These are phyloP conservation scores for Mucor piriformis DNA, from an alignment of 371 early-diverging fungal genomes.

Conservation along the genomic window DNA sequence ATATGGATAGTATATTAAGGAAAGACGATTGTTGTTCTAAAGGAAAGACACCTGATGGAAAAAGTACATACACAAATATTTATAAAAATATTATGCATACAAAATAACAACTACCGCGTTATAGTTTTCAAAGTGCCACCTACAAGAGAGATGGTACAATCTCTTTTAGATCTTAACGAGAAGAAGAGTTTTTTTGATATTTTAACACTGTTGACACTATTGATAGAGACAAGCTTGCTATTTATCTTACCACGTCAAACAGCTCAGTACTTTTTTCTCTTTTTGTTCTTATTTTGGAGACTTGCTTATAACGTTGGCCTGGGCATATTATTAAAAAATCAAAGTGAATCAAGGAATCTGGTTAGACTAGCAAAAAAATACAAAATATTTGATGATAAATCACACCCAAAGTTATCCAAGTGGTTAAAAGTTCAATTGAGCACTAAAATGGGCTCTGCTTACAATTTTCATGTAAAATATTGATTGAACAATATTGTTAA, in stretches of 20 bases:
- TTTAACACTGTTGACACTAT: constrained; percentile 63
- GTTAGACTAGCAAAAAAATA: constrained; percentile 58
- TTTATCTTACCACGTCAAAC: constrained; percentile 46
- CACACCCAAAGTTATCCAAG: constrained; percentile 34
- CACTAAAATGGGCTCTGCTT: constrained; percentile 77
- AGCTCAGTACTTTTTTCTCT: constrained; percentile 54
- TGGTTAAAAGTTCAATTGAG: constrained; percentile 69
- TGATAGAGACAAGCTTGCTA: constrained; percentile 58
- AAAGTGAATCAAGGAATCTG: constrained; percentile 68
- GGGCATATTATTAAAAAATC: constrained; percentile 74
- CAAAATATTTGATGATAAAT: constrained; percentile 22
- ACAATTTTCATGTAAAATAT: constrained; percentile 64
- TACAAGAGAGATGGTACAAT: constrained; percentile 68
- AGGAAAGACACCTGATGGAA: constrained; percentile 58
- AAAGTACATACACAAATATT: constrained; percentile 31
- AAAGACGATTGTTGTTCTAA: constrained; percentile 26
- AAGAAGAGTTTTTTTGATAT: constrained; percentile 72
- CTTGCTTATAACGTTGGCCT: constrained; percentile 79
- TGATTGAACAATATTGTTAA: constrained; percentile 19
- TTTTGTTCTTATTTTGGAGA: constrained; percentile 78
- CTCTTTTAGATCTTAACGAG: constrained; percentile 61
- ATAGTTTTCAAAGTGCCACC: constrained; percentile 63
- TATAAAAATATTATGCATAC: not conserved
- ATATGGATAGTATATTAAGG: not conserved
- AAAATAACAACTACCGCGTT: not conserved